Percentiles rank a stretch among this genome's conserved stretches.
These are phyloP conservation scores for Cordyceps militaris DNA, from an alignment of 2,329 filamentous ascomycete genomes.

Conservation along the genomic window DNA sequence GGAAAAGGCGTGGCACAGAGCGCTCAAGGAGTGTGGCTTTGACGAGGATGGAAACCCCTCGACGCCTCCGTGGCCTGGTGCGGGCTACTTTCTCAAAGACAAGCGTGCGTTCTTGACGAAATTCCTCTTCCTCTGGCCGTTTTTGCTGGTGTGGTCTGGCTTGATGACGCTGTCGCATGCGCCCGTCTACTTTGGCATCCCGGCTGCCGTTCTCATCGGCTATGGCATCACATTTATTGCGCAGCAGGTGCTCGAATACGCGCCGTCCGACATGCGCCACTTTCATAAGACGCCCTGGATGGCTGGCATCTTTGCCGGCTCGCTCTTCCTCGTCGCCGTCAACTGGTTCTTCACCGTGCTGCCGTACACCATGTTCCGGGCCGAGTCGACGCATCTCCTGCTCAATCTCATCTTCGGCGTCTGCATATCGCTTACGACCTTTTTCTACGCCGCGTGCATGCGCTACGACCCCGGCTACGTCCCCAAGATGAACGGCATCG, in stretches of 20 bases:
- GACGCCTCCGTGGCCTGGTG: conserved; percentile 61
- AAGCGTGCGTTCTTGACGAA: conserved; percentile 70
- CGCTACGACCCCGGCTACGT: conserved; percentile 85
- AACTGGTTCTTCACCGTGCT: conserved; percentile 71
- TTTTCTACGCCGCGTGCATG: conserved; percentile 87
- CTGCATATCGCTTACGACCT: conserved; percentile 60
- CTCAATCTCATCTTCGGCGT: conserved; percentile 69
- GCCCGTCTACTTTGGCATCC: conserved; percentile 69
- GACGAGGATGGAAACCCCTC: conserved; percentile 68
- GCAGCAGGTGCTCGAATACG: conserved; percentile 71
- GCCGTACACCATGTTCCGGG: conserved; percentile 33
- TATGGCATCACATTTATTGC: conserved; percentile 72
- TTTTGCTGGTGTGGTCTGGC: conserved; percentile 63
- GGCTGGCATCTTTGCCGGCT: conserved; percentile 84
- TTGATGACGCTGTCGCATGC: conserved; percentile 67
- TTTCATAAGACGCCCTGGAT: conserved; percentile 92
- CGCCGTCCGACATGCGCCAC: conserved; percentile 78
- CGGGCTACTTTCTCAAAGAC: conserved; percentile 69
- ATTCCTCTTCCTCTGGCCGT: conserved; percentile 87
- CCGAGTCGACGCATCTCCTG: conserved; percentile 48
- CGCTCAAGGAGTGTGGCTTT: conserved; percentile 78
- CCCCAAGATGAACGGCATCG: conserved; percentile 81
- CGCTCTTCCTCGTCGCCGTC: conserved; percentile 72
- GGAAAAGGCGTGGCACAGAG: conserved; percentile 69
- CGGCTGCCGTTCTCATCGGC: conserved; percentile 56